A percentile compares a stretch with the other conserved stretches of the same genome.
These are phyloP conservation scores for Beauveria sp. DNA, from an alignment of 2,329 filamentous ascomycete genomes.

Conservation along the genomic window DNA sequence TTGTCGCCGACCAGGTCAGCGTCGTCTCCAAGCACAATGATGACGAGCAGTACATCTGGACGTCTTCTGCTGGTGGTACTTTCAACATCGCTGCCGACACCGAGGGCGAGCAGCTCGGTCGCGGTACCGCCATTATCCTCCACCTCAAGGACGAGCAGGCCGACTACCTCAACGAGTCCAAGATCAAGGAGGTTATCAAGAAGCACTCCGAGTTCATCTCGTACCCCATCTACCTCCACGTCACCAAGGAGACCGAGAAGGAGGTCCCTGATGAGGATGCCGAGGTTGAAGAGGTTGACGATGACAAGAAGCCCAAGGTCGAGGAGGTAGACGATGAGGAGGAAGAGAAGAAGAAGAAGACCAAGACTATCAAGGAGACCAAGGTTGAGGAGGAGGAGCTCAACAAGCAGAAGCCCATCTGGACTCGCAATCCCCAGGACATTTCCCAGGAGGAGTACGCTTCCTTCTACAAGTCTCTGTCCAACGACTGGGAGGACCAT, in stretches of 20 bases:
- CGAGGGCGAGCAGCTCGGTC: conserved; percentile 82
- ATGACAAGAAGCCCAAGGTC: conserved; percentile 92
- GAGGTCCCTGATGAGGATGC: conserved; percentile 96
- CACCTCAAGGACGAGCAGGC: conserved; percentile 99
- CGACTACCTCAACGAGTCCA: conserved; percentile 97
- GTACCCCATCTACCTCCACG: conserved; percentile 99
- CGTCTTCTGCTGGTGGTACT: conserved; percentile 93
- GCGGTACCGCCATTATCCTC: conserved; percentile 95
- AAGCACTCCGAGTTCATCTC: conserved; percentile 99
- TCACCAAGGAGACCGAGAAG: conserved; percentile 97
- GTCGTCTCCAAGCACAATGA: conserved; percentile 99
- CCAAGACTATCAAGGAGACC: conserved; percentile 98
- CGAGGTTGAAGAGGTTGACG: conserved; percentile 60
- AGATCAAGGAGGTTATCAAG: conserved; percentile 99
- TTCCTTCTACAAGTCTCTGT: conserved; percentile 99
- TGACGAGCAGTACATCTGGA: conserved; percentile 99
- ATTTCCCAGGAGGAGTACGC: conserved; percentile 96
- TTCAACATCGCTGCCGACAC: conserved; percentile 90
- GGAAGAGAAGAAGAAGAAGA: conserved; percentile 85
- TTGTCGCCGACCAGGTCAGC: conserved; percentile 92
- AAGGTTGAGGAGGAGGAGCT: conserved; percentile 99
- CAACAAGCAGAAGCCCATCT: conserved; percentile 99
- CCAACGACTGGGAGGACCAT: conserved; percentile 99
- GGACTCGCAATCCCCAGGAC: conserved; percentile 95
- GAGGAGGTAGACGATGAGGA: conserved; percentile 87